Evolutionary conservation across 2,329 filamentous ascomycete species (phyloP).

Genomic region (Davidsoniella virescens): DNA sequence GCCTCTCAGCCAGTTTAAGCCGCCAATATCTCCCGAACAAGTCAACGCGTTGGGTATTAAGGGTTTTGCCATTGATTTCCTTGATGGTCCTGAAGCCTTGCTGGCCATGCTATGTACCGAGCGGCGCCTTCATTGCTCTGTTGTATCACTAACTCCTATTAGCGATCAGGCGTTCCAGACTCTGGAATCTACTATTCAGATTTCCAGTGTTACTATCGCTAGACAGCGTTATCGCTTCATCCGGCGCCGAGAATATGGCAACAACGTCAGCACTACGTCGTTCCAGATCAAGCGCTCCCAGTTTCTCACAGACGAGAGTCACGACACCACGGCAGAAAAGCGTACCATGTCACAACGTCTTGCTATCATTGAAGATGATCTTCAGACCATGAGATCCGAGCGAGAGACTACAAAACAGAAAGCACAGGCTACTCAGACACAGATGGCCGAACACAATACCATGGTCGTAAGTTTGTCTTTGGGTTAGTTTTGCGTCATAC

Average conservation of each 20-base stretch:
- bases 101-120: slow-evolving; percentile 76
- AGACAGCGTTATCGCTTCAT: slow-evolving; percentile 46
- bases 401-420: slow-evolving; percentile 18
- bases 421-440: not conserved
- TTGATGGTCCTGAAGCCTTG: slow-evolving; percentile 69
- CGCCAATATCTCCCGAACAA: slow-evolving; percentile 39
- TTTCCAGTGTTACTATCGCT: slow-evolving; percentile 56
- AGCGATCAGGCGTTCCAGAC: slow-evolving; percentile 49
- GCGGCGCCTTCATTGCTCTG: slow-evolving; percentile 50
- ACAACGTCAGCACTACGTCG: slow-evolving; percentile 51
- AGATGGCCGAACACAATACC: not conserved
- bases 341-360: slow-evolving; percentile 40
- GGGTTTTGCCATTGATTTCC: slow-evolving; percentile 60
- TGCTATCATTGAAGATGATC: slow-evolving; percentile 24
- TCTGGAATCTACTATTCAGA: slow-evolving; percentile 39
- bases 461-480: not conserved
- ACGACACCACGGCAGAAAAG: slow-evolving; percentile 52
- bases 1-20: slow-evolving; percentile 36
- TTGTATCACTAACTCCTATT: slow-evolving; percentile 46
- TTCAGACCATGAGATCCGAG: slow-evolving; percentile 24
- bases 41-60: slow-evolving; percentile 51
- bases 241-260: slow-evolving; percentile 65
- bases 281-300: slow-evolving; percentile 43
- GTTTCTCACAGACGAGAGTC: slow-evolving; percentile 59
- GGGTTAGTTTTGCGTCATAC: not conserved